These are phyloP conservation scores for Chaetomium sp. DNA, from an alignment of 2,329 filamentous ascomycete species.

Conservation along the genomic window DNA sequence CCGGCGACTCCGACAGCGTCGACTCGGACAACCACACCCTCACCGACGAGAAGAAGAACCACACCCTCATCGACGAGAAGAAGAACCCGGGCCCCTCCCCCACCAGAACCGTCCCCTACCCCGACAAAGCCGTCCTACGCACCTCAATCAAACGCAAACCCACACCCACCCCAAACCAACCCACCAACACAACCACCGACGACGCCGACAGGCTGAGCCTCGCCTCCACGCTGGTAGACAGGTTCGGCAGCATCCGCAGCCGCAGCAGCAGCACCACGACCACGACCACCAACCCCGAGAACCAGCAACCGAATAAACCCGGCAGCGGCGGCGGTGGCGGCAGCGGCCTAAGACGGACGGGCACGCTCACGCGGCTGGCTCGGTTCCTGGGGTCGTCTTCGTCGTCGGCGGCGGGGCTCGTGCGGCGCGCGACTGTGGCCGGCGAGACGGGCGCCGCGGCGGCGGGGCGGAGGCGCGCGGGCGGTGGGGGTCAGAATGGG, in stretches of 20 bases:
- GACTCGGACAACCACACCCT: not conserved
- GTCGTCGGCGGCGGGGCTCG: not conserved
- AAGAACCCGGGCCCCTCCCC: not conserved
- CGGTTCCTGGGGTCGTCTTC: conserved; percentile 7
- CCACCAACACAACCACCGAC: not conserved
- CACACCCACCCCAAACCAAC: not conserved
- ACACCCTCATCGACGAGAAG: not conserved
- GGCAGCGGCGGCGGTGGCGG: too few species aligned
- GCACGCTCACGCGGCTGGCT: conserved; percentile 21
- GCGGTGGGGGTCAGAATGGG: too few species aligned
- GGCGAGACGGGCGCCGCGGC: not conserved
- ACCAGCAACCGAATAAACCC: too few species aligned
- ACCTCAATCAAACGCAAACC: not conserved
- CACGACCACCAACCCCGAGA: not conserved
- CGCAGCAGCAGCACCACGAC: not conserved
- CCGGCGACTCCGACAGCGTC: not conserved
- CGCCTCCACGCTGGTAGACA: not conserved
- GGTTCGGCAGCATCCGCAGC: not conserved
- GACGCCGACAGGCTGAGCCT: not conserved
- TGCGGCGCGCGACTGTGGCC: not conserved
- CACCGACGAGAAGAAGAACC: not conserved
- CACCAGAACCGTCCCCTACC: not conserved
- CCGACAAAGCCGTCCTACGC: conserved; percentile 8
- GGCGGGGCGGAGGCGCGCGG: not conserved
- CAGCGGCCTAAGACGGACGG: not conserved